Evolutionary conservation across 176 grass and related monocot genomes (phyloP).

Genomic region (Avena eriantha): DNA sequence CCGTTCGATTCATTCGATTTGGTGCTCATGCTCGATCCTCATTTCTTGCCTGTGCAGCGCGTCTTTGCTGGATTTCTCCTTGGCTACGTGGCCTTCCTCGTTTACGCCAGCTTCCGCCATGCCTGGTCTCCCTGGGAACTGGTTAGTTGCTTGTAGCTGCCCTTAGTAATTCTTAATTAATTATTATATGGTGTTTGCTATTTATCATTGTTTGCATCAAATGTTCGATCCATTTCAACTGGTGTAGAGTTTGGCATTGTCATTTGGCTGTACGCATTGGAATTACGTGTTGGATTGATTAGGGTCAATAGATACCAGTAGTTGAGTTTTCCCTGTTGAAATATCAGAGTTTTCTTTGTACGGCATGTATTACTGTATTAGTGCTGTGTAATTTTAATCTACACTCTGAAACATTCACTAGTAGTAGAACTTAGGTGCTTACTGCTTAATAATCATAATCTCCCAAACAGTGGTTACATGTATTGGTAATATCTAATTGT

Average conservation of each 20-base stretch:
- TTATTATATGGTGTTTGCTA: neutral
- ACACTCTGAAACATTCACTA: neutral
- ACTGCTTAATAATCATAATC: neutral
- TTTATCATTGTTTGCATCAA: slow-evolving; percentile 3
- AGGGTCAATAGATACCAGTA: neutral
- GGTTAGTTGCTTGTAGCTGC: slow-evolving; percentile 48
- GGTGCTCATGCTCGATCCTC: slow-evolving; percentile 21
- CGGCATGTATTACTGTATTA: neutral
- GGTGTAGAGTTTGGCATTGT: neutral
- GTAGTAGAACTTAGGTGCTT: neutral
- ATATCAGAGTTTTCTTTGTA: neutral
- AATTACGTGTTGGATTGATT: neutral
- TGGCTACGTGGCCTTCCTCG: slow-evolving; percentile 66
- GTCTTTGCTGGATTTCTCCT: slow-evolving; percentile 73
- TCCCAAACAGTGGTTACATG: neutral
- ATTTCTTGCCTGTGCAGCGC: slow-evolving; percentile 53
- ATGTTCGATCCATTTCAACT: neutral
- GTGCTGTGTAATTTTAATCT: neutral
- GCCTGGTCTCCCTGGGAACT: slow-evolving; percentile 87
- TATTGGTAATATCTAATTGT: neutral
- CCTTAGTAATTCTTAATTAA: neutral
- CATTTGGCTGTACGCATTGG: neutral
- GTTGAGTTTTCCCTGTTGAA: neutral
- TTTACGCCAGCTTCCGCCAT: slow-evolving; percentile 82
- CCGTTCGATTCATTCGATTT: slow-evolving; percentile 14